phyloP scores from a whole-genome alignment of 257 asterid species.

The Scutellaria galericulata region DNA sequence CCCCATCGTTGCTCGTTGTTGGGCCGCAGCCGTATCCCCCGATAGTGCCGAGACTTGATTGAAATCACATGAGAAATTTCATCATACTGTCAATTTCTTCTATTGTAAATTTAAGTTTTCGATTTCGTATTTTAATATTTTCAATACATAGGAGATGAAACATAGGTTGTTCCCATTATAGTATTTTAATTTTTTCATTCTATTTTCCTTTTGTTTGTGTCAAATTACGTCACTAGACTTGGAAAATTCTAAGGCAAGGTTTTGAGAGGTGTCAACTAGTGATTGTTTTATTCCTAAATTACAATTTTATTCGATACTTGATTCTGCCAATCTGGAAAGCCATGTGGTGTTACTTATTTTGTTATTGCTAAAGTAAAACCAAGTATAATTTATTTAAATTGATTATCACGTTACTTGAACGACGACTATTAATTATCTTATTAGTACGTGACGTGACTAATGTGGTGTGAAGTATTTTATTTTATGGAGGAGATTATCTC shows the following conservation, averaged over 20 bases:
- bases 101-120: background rate
- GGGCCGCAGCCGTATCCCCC: slow-evolving; percentile 51
- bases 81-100: background rate
- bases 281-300: slow-evolving; percentile 6
- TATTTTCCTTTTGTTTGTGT: no score
- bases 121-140: no score
- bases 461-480: background rate
- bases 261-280: background rate
- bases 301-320: background rate
- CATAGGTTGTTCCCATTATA: no score
- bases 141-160: no score
- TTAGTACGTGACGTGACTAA: background rate
- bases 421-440: background rate
- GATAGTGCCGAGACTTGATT: slow-evolving; percentile 49
- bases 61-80: background rate
- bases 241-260: no score
- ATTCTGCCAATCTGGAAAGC: background rate
- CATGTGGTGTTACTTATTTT: background rate
- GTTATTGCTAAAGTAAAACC: background rate
- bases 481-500: no score
- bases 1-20: slow-evolving; percentile 53
- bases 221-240: no score
- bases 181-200: no score
- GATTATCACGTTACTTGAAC: slow-evolving; percentile 13
- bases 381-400: background rate